A percentile compares a stretch with the other conserved stretches of the same genome.
Evolutionary conservation across 257 asterid species (phyloP).

Genomic region (Misopates orontium): DNA sequence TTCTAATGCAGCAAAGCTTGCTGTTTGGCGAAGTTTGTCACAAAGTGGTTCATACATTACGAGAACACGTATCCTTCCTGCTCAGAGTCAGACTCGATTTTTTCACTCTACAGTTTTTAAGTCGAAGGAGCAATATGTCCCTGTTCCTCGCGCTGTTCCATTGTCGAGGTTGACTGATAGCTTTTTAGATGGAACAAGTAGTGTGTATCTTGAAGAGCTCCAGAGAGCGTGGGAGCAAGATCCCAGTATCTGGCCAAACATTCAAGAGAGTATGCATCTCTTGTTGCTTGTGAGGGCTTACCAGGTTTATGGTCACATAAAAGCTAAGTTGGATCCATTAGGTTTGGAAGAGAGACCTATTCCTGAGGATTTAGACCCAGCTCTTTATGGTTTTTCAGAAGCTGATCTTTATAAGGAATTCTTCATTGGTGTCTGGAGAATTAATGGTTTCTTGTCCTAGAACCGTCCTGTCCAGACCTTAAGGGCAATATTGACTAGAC

Average conservation of each 20-base stretch:
- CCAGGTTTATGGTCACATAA: conserved; percentile 96
- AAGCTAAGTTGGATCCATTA: conserved; percentile 88
- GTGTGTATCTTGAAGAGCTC: conserved; percentile 95
- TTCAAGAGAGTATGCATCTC: conserved; percentile 94
- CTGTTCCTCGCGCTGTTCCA: conserved; percentile 64
- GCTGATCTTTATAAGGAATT: conserved; percentile 95
- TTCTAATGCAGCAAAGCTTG: conserved; percentile 53
- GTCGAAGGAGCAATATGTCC: conserved; percentile 60
- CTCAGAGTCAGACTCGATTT: conserved; percentile 33
- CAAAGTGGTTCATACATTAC: conserved; percentile 35
- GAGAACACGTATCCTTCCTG: conserved; percentile 36
- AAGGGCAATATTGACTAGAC: conserved; percentile 79
- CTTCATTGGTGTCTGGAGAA: conserved; percentile 93
- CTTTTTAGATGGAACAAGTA: conserved; percentile 84
- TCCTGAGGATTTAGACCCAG: conserved; percentile 89
- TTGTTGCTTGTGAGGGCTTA: conserved; percentile 91
- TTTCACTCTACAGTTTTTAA: conserved; percentile 49
- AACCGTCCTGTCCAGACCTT: conserved; percentile 96
- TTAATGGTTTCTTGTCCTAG: conserved; percentile 93
- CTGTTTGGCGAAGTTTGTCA: conserved; percentile 51
- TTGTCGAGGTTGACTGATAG: conserved; percentile 66
- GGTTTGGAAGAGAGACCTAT: conserved; percentile 71
- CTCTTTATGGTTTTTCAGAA: conserved; percentile 83
- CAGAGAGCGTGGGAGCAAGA: conserved; percentile 99
- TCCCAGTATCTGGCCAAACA: conserved; percentile 92